Evolutionary conservation across 345 rosid genomes (phyloP).

Genomic region (Lepidium aucheri): DNA sequence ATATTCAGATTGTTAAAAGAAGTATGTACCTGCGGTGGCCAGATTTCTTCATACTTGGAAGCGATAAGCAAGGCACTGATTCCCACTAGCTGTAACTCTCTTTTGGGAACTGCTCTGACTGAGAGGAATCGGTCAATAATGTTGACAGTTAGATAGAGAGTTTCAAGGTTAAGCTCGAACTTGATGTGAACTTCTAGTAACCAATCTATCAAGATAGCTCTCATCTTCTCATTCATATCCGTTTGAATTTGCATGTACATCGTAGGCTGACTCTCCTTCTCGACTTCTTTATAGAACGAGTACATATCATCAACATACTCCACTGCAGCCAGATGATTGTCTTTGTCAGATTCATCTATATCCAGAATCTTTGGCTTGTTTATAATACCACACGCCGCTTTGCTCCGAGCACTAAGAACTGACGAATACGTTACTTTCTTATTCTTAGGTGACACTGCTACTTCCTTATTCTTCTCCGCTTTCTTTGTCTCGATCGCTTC

Average conservation of each 20-base stretch:
- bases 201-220: conserved; percentile 85
- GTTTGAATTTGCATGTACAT: conserved; percentile 69
- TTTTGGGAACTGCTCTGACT: conserved; percentile 50
- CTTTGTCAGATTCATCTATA: conserved; percentile 61
- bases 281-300: conserved; percentile 57
- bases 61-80: conserved; percentile 82
- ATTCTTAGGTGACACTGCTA: conserved; percentile 20
- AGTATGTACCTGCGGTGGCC: conserved; percentile 64
- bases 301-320: conserved; percentile 93
- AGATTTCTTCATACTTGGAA: conserved; percentile 90
- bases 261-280: conserved; percentile 49
- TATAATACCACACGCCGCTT: conserved; percentile 61
- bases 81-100: conserved; percentile 79
- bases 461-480: background rate
- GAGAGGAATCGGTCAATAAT: conserved; percentile 77
- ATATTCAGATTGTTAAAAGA: no score
- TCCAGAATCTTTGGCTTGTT: conserved; percentile 39
- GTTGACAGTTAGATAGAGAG: conserved; percentile 79
- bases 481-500: background rate
- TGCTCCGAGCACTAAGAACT: conserved; percentile 82
- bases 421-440: conserved; percentile 57
- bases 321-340: conserved; percentile 62
- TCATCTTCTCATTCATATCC: conserved; percentile 74
- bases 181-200: conserved; percentile 75
- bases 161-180: conserved; percentile 78